Base-by-base conservation (phyloP, 768 basidiomycete species). In the Postia placenta region DNA sequence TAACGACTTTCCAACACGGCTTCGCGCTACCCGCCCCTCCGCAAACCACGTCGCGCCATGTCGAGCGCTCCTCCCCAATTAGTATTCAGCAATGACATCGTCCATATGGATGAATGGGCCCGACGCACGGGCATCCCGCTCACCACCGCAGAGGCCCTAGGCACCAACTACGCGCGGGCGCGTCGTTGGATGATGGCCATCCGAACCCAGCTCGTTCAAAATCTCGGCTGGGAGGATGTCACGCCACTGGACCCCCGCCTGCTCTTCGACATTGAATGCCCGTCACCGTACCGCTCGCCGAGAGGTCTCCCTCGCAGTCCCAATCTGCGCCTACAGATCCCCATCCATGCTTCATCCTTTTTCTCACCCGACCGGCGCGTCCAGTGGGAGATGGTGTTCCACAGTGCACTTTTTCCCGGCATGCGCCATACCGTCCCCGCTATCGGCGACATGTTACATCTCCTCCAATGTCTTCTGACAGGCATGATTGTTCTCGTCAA, bases 341-440 rank as follows among this genome's bases (percentile, higher is more conserved):
- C 88, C 6, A 73, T 81, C 50, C 81, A 90, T 54, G 87, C 88
- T 33, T 83, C 82, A 35, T 87, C 88, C 22, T 91, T 92, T 68
- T 92, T 91, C 70, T 85, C 83, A 42, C 87, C 87, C 11, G 86
- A 91, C 63, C 72, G 88, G 56, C 80, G 86, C 51, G 78, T 90
- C 40, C 87, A 90, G 63, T 92, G 89, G 88, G 80, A 90, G 64
- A 89, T 90, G 87, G 86, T 89, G 58, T 92, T 92, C 62, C 87
- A 69, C 52, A 64, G 65, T 48, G 67, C 67, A 35, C 60, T 67
- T 46, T 70, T 71, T 58, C 65, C 66, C 22, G 62, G 63, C 50
- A 58, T 70, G 47, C 64, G 70, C 17, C 70, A 70, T 51, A 62
- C 63, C 52, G 65, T 68, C 14, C 65, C 63, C 37, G 65, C 69